Conservation (phyloP, 2,329 filamentous ascomycete species). For the Cercospora citrullina region DNA sequence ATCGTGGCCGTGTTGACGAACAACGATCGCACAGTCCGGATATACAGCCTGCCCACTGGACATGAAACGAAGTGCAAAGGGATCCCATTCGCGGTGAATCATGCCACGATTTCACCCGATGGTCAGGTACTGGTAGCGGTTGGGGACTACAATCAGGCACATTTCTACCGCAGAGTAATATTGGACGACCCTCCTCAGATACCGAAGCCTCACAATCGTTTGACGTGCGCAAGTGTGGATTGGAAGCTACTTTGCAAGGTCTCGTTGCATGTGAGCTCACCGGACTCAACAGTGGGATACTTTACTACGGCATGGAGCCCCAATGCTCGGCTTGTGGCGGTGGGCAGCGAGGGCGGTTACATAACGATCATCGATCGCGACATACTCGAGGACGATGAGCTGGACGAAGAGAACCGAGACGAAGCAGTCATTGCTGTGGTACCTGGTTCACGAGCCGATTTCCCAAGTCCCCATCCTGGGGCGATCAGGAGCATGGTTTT, state of each 20-base stretch:
- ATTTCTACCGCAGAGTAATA: slow-evolving; percentile 67
- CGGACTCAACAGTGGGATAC: slow-evolving; percentile 55
- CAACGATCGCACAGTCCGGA: slow-evolving; percentile 84
- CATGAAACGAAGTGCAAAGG: slow-evolving; percentile 68
- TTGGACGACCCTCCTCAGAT: slow-evolving; percentile 38
- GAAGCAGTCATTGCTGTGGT: slow-evolving; percentile 74
- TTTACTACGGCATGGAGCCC: slow-evolving; percentile 77
- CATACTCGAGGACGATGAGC: slow-evolving; percentile 39
- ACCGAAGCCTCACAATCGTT: slow-evolving; percentile 41
- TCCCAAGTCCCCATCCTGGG: slow-evolving; percentile 58
- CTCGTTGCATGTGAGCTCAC: slow-evolving; percentile 43
- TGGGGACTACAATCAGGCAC: slow-evolving; percentile 82
- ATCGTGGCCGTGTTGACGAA: slow-evolving; percentile 77
- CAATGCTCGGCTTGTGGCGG: slow-evolving; percentile 68
- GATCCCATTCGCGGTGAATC: slow-evolving; percentile 86
- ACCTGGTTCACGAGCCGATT: slow-evolving; percentile 68
- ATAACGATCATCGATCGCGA: slow-evolving; percentile 72
- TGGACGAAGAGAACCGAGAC: slow-evolving; percentile 42
- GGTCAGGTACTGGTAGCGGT: slow-evolving; percentile 78
- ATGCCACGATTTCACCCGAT: slow-evolving; percentile 89
- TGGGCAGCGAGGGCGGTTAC: slow-evolving; percentile 77
- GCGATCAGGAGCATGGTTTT: slow-evolving; percentile 91
- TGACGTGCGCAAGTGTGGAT: slow-evolving; percentile 38
- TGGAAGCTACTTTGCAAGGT: slow-evolving; percentile 48
- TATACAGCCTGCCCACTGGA: slow-evolving; percentile 73